phyloP scores from a whole-genome alignment of 257 asterid genomes.

The Penstemon davidsonii region DNA sequence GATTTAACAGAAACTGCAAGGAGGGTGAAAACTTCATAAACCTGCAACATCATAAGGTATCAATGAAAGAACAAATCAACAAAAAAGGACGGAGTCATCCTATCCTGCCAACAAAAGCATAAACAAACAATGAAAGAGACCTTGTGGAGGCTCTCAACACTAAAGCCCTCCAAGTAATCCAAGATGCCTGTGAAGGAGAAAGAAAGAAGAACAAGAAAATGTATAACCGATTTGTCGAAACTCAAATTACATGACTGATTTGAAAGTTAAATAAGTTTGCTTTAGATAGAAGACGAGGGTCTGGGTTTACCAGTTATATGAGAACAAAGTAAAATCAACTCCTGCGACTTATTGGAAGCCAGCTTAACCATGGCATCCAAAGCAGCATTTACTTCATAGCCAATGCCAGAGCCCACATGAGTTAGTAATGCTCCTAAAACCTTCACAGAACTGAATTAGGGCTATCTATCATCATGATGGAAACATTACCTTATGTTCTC shows the following conservation, averaged over 20 bases:
- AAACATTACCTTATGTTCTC: slow-evolving; percentile 16
- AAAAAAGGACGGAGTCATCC: slow-evolving; percentile 15
- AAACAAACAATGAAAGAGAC: slow-evolving; percentile 30
- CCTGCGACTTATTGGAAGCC: slow-evolving; percentile 64
- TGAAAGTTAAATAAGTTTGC: slow-evolving; percentile 2
- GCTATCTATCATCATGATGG: slow-evolving; percentile 36
- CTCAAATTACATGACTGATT: background rate
- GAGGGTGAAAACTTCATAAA: slow-evolving; percentile 71
- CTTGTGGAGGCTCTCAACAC: slow-evolving; percentile 69
- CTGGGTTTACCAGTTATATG: slow-evolving; percentile 61
- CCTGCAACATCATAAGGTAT: slow-evolving; percentile 49
- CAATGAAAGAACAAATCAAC: slow-evolving; percentile 20
- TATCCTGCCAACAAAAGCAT: slow-evolving; percentile 20
- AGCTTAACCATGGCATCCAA: slow-evolving; percentile 68
- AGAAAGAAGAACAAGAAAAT: slow-evolving; percentile 22
- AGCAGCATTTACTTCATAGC: slow-evolving; percentile 71
- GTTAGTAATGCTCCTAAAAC: slow-evolving; percentile 81
- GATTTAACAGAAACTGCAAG: slow-evolving; percentile 70
- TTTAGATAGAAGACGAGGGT: slow-evolving; percentile 8
- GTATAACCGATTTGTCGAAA: slow-evolving; percentile 16
- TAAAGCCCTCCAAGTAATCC: slow-evolving; percentile 87
- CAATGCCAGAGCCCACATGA: slow-evolving; percentile 82
- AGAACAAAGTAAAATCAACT: slow-evolving; percentile 67
- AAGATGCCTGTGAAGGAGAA: slow-evolving; percentile 59
- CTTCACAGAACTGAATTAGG: slow-evolving; percentile 41